These are phyloP conservation scores for Tinospora cordifolia DNA, from an alignment of 164 flowering plant species.

Conservation along the genomic window DNA sequence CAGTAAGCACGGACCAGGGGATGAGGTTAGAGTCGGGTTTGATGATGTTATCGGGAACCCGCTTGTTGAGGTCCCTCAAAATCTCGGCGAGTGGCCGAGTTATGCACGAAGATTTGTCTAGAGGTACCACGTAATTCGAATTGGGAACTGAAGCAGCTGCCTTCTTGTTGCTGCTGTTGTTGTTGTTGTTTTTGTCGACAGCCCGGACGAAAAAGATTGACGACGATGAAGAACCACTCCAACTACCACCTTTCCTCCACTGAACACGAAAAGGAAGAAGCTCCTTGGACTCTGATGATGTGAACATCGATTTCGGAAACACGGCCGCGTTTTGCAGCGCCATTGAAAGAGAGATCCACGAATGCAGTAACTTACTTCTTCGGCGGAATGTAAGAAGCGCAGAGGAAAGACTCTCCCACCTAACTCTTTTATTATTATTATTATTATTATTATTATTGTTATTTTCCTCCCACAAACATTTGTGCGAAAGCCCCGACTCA, in stretches of 20 bases:
- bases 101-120: slow-evolving; percentile 58
- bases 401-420: no score
- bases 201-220: no score
- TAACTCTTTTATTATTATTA: no score
- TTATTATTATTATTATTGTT: no score
- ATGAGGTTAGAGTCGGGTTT: slow-evolving; percentile 36
- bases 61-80: slow-evolving; percentile 86
- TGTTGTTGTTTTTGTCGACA: background rate
- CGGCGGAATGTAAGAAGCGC: no score
- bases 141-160: slow-evolving; percentile 31
- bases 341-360: background rate
- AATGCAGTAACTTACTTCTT: no score
- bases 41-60: slow-evolving; percentile 70
- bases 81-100: slow-evolving; percentile 79
- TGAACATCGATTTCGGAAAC: no score
- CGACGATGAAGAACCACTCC: background rate
- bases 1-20: slow-evolving; percentile 45
- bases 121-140: slow-evolving; percentile 79
- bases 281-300: background rate
- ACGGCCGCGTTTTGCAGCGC: slow-evolving; percentile 2
- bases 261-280: background rate
- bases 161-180: background rate
- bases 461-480: no score
- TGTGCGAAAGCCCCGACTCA: no score
- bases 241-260: background rate